Conservation (phyloP, 2,329 filamentous ascomycete species). For the Pseudocercospora cruenta region DNA sequence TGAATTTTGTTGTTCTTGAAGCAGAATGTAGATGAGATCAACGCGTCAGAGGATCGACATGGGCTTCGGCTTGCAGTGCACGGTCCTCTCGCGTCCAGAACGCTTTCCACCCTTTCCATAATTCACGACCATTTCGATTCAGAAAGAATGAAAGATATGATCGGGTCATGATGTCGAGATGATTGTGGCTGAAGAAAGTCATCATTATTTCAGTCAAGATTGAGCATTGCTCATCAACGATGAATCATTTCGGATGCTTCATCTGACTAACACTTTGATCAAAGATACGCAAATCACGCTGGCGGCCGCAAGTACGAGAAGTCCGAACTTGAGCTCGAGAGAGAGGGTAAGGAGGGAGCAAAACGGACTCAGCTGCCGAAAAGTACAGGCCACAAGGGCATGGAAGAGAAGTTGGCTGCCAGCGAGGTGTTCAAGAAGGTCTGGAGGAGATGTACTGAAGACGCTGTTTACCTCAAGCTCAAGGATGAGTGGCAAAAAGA, state of each 20-base stretch:
- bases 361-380: conserved; percentile 46
- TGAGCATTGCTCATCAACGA: not conserved
- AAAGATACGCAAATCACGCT: conserved; percentile 29
- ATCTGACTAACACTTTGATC: not conserved
- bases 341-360: conserved; percentile 30
- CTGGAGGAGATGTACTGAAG: conserved; percentile 52
- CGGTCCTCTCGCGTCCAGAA: not conserved
- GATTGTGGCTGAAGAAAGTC: too few relatives aligned
- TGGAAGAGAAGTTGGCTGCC: conserved; percentile 55
- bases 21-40: too few relatives aligned
- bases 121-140: too few relatives aligned
- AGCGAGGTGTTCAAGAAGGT: conserved; percentile 54
- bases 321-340: conserved; percentile 38
- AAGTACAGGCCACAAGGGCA: conserved; percentile 50
- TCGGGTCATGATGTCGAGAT: too few relatives aligned
- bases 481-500: conserved; percentile 54
- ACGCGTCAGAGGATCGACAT: not conserved
- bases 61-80: not conserved
- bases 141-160: too few relatives aligned
- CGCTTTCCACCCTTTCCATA: too few relatives aligned
- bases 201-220: too few relatives aligned
- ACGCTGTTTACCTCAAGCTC: conserved; percentile 49
- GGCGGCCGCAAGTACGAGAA: conserved; percentile 60
- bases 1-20: not conserved
- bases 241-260: not conserved